Percentiles rank a stretch among this genome's conserved stretches.
Evolutionary conservation across 2,329 filamentous ascomycete species (phyloP).

Genomic region (Penicillium sp.): DNA sequence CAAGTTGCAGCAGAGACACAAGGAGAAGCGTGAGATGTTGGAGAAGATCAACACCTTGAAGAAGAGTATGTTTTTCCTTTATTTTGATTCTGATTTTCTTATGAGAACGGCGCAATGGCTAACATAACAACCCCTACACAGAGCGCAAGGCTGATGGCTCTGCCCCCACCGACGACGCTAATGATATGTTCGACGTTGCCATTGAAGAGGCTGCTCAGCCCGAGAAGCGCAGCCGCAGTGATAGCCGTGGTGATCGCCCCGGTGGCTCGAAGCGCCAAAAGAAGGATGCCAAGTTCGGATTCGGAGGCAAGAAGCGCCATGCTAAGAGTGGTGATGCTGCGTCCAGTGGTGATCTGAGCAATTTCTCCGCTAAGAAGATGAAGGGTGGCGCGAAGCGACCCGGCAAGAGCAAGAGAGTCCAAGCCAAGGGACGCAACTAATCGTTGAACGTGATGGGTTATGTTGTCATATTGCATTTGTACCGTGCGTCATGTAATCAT

Average conservation of each 20-base stretch:
- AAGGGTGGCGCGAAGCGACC: constrained; percentile 58
- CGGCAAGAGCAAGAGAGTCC: constrained; percentile 52
- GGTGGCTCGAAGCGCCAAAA: constrained; percentile 70
- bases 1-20: constrained; percentile 89
- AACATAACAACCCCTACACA: constrained; percentile 41
- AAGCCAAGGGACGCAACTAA: constrained; percentile 31
- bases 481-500: constrained; percentile 17
- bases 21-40: constrained; percentile 86
- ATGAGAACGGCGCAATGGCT: constrained; percentile 23
- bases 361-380: constrained; percentile 83
- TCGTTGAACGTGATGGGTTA: constrained; percentile 6
- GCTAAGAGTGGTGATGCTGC: constrained; percentile 85
- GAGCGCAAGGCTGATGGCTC: constrained; percentile 71
- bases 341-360: constrained; percentile 76
- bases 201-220: constrained; percentile 68
- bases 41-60: constrained; percentile 96
- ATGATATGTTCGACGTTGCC: constrained; percentile 87
- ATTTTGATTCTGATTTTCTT: background rate
- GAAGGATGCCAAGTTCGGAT: constrained; percentile 93
- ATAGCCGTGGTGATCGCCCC: constrained; percentile 46
- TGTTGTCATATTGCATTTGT: constrained; percentile 12
- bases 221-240: constrained; percentile 48
- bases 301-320: constrained; percentile 92
- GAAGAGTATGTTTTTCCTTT: constrained; percentile 69
- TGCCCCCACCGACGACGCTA: constrained; percentile 66